Evolutionary conservation across 352 stramenopile genomes (phyloP).

Genomic region (Phytophthora quininea): DNA sequence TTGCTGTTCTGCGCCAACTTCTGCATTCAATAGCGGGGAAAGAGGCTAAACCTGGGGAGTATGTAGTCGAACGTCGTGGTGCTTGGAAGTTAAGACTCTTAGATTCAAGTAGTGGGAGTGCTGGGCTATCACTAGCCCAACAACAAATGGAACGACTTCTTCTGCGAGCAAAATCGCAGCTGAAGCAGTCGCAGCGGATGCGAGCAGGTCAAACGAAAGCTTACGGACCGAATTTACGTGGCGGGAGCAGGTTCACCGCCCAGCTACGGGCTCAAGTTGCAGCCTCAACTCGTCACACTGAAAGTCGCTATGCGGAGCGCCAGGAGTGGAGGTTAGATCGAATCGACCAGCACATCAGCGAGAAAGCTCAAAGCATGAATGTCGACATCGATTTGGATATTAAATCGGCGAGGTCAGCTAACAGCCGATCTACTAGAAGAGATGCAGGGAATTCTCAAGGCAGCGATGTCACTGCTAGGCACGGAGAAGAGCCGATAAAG

Average conservation of each 20-base stretch:
- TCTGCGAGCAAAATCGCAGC: conserved; percentile 70
- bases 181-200: conserved; percentile 82
- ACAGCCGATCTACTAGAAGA: background rate
- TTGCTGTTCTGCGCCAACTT: conserved; percentile 72
- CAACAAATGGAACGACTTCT: conserved; percentile 84
- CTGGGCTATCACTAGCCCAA: conserved; percentile 70
- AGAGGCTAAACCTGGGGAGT: conserved; percentile 58
- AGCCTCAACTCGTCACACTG: conserved; percentile 51
- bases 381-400: conserved; percentile 12
- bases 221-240: conserved; percentile 52
- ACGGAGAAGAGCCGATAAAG: background rate
- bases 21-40: conserved; percentile 37
- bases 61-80: conserved; percentile 70
- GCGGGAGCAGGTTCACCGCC: conserved; percentile 53
- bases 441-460: background rate
- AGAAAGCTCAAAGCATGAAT: conserved; percentile 54
- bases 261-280: conserved; percentile 61
- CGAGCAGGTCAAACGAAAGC: conserved; percentile 54
- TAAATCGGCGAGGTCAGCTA: conserved; percentile 7
- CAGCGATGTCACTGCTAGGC: background rate
- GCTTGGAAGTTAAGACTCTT: conserved; percentile 73
- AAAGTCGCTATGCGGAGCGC: conserved; percentile 39
- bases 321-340: conserved; percentile 50
- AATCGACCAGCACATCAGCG: conserved; percentile 49
- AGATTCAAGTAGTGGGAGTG: conserved; percentile 70